Evolutionary conservation across 257 asterid species (phyloP), one percentile per base, ranked within the genome.

Genomic region (Scutellaria galericulata): DNA sequence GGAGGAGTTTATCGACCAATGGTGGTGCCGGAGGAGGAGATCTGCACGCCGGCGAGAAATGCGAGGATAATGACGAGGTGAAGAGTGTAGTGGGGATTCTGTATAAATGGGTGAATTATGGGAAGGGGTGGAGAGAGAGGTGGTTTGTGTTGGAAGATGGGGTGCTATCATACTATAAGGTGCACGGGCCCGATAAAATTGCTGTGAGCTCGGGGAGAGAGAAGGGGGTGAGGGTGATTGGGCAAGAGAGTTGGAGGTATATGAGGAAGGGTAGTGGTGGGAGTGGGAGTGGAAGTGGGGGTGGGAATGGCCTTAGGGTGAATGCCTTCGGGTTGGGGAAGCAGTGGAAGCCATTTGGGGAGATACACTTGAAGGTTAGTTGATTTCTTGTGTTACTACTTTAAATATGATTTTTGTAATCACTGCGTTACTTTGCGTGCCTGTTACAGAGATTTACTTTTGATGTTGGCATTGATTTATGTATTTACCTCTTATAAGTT

Each of bases 91-190:
- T 79, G 27, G 98, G 98, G 73, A 86, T 89, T 72, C 66, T 91
- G 69, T 91, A 87, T 70, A 94, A 94, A 73, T 94, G 99, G 97
- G 99, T 94, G 80, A 94, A 94, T 81, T 94, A 89, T 77, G 99
- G 99, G 58, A 94, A 94, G 76, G 97, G 99, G 1, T 94, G 99
- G 99, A 88, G 92, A 54, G 96, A 89, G 59, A 83, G 99, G 78
- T 94, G 97, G 99, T 94, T 94, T 65, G 95, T 88, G 78, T 75
- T 94, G 86, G 96, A 94, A 76, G 99, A 94, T 79, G 99, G 99
- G 39, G 99, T 94, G 77, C 76, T 94, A 60, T 91, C 99, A 24
- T 94, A 94, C 78, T 94, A 89, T 70, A 94, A 94, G 72, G 96
- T 94, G 67, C 99, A 87, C 80, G 99, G 97, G 6, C 99, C 99